Evolutionary conservation across 352 stramenopile genomes (phyloP).

Genomic region (Globisporangium irregulare): DNA sequence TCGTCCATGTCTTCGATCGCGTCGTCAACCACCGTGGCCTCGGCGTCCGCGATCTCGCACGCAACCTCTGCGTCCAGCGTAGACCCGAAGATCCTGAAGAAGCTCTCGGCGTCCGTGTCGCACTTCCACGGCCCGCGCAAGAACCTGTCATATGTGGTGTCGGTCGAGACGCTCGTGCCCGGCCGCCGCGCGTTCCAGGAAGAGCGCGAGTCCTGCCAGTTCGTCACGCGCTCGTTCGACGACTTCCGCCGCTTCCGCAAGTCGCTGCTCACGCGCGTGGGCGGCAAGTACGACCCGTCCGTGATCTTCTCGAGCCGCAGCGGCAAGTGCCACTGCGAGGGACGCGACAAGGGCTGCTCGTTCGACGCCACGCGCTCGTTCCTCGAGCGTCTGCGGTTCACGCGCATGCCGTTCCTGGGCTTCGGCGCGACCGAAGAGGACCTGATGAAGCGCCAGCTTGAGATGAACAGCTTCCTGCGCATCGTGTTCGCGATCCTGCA

Average conservation of each 20-base stretch:
- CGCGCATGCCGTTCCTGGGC: slow-evolving; percentile 68
- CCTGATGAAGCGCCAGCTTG: slow-evolving; percentile 56
- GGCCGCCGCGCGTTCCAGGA: slow-evolving; percentile 52
- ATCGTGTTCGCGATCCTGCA: slow-evolving; percentile 81
- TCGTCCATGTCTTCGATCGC: slow-evolving; percentile 15
- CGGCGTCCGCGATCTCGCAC: slow-evolving; percentile 18
- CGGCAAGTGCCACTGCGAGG: slow-evolving; percentile 59
- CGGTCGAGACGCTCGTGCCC: slow-evolving; percentile 67
- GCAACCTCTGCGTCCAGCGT: slow-evolving; percentile 34
- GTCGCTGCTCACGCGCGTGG: slow-evolving; percentile 63
- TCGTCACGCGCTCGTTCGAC: slow-evolving; percentile 71
- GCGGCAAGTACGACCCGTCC: slow-evolving; percentile 37
- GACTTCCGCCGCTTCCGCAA: slow-evolving; percentile 77
- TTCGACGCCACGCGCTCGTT: slow-evolving; percentile 75
- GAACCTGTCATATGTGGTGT: slow-evolving; percentile 79
- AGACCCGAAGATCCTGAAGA: slow-evolving; percentile 80
- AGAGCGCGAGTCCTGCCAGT: slow-evolving; percentile 65
- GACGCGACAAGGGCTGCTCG: slow-evolving; percentile 41
- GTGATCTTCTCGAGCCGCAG: slow-evolving; percentile 32
- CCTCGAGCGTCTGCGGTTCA: slow-evolving; percentile 73
- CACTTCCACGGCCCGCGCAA: slow-evolving; percentile 64
- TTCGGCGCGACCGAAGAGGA: slow-evolving; percentile 43
- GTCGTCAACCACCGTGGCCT: slow-evolving; percentile 21
- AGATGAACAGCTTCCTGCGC: slow-evolving; percentile 85
- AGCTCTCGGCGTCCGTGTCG: slow-evolving; percentile 70